These are phyloP conservation scores for Suhomyces guaymorum DNA, from an alignment of 1,139 yeast species.

Conservation along the genomic window DNA sequence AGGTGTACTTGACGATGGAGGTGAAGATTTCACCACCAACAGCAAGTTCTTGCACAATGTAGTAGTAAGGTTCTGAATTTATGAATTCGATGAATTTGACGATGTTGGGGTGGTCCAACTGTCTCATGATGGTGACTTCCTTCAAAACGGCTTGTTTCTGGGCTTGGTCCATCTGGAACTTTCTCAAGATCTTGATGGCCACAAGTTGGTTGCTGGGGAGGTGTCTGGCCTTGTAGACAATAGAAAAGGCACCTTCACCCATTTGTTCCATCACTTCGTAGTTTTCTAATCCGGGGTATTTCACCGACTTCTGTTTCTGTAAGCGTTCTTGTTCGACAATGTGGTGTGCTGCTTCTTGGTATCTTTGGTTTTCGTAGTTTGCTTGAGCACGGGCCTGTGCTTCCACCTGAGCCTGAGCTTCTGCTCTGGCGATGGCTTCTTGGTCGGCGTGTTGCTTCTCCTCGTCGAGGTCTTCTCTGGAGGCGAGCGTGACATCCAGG, in stretches of 20 bases:
- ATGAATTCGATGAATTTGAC: slow-evolving; percentile 51
- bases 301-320: slow-evolving; percentile 36
- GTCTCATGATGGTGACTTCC: slow-evolving; percentile 61
- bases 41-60: slow-evolving; percentile 54
- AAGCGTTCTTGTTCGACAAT: slow-evolving; percentile 63
- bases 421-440: slow-evolving; percentile 8
- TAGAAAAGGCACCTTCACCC: slow-evolving; percentile 91
- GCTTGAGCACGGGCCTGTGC: slow-evolving; percentile 9
- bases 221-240: slow-evolving; percentile 73
- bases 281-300: slow-evolving; percentile 47
- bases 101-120: slow-evolving; percentile 51
- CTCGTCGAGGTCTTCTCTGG: slow-evolving; percentile 1
- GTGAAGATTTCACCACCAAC: slow-evolving; percentile 60
- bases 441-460: not conserved
- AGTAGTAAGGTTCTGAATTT: slow-evolving; percentile 50
- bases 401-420: slow-evolving; percentile 12
- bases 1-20: slow-evolving; percentile 56
- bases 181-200: slow-evolving; percentile 54
- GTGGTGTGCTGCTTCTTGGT: slow-evolving; percentile 56
- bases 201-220: slow-evolving; percentile 52
- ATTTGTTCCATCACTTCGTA: slow-evolving; percentile 47
- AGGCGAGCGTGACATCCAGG: slow-evolving; percentile 9
- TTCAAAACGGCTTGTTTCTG: slow-evolving; percentile 57
- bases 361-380: slow-evolving; percentile 29
- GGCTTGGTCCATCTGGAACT: slow-evolving; percentile 54